Conservation (phyloP, 495 filamentous ascomycete species). For the Hypoxylon crocopeplum region DNA sequence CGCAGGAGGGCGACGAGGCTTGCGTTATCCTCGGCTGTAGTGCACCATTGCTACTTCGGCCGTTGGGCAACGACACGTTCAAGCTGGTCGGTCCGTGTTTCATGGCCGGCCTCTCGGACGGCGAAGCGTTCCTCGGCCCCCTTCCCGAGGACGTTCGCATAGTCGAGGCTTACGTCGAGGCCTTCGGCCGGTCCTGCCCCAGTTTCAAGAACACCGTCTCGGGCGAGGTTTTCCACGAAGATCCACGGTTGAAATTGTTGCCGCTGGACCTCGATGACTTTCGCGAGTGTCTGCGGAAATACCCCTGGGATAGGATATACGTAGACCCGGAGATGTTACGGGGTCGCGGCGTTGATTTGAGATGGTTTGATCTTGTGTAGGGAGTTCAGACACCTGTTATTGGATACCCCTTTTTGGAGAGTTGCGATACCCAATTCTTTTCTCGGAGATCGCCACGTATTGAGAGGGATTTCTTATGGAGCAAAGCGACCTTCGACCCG, state of each 20-base stretch:
- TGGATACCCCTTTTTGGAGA: too few relatives aligned
- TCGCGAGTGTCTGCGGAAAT: not conserved
- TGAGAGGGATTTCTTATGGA: too few relatives aligned
- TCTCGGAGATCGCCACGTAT: too few relatives aligned
- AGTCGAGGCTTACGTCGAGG: not conserved
- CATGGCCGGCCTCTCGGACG: not conserved
- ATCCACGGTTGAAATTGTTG: slow-evolving; percentile 14
- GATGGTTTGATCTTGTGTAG: slow-evolving; percentile 11
- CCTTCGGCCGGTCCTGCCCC: not conserved
- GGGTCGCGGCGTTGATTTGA: not conserved
- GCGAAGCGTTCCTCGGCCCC: slow-evolving; percentile 20
- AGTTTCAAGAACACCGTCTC: not conserved
- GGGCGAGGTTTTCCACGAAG: slow-evolving; percentile 2
- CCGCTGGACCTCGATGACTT: slow-evolving; percentile 6
- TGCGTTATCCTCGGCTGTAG: slow-evolving; percentile 16
- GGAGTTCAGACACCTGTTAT: too few relatives aligned
- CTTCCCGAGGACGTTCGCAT: slow-evolving; percentile 1
- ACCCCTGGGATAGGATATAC: not conserved
- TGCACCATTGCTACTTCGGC: not conserved
- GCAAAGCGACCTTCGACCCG: too few relatives aligned
- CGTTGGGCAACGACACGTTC: slow-evolving; percentile 1
- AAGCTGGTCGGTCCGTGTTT: slow-evolving; percentile 15
- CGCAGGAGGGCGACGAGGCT: slow-evolving; percentile 10
- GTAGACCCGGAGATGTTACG: slow-evolving; percentile 1
- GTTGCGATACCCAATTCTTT: too few relatives aligned